Base-by-base conservation (phyloP, 352 stramenopile species). In the Globisporangium barbulae region DNA sequence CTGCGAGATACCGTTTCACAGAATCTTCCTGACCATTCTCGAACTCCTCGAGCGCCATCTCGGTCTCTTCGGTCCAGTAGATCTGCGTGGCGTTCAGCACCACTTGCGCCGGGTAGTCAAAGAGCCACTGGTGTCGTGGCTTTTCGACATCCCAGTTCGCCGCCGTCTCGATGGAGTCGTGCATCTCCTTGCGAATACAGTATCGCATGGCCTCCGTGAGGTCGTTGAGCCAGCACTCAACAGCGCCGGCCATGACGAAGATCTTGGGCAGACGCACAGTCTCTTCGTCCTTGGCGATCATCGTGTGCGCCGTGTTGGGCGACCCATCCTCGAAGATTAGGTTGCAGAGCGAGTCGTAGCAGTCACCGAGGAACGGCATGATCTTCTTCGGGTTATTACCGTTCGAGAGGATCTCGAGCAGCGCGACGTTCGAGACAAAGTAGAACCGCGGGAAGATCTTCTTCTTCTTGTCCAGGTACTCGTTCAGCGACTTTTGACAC, bases 61-160 rank as follows among this genome's bases (percentile, higher is more conserved):
- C 94, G 1, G 96, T 98, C 75, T 98, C 94, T 64, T 99, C 96
- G 0, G 95, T 98, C 96, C 96, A 99, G 69, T 98, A 98, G 42
- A 96, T 95, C 58, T 94, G 87, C 44, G 88, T 94, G 2, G 84
- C 83, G 56, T 93, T 94, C 9, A 97, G 65, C 37, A 94, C 87
- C 19, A 96, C 88, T 55, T 97, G 90, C 1, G 89, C 85, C 19
- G 96, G 96, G 74, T 98, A 99, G 65, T 98, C 90, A 69, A 99
- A 99, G 2, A 99, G 77, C 97, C 97, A 99, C 61, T 98, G 90
- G 48, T 99, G 96, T 7, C 97, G 83, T 42, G 97, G 96, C 48
- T 98, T 97, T 65, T 98, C 96, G 15, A 98, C 93, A 50, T 99
- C 97, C 95, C 85, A 96, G 61, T 95, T 94, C 1, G 86, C 86